A percentile compares a stretch with the other conserved stretches of the same genome.
Evolutionary conservation across 192 early-diverging fungal genomes (phyloP).

Genomic region (Jimgerdemannia flammicorona): DNA sequence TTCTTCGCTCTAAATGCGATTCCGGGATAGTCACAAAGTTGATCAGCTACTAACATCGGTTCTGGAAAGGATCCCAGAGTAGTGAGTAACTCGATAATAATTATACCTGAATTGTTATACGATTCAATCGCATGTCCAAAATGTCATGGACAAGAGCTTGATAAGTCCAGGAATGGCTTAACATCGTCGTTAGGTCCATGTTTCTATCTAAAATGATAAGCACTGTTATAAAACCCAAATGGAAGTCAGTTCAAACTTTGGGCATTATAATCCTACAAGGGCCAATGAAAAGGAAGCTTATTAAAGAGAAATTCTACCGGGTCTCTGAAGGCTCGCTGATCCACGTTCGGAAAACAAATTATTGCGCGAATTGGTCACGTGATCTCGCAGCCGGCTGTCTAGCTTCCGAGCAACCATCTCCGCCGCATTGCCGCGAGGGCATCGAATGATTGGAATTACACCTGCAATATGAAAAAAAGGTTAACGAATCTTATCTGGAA

Average conservation of each 20-base stretch:
- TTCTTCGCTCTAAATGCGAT: constrained; percentile 44
- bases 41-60: background rate
- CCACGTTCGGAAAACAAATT: constrained; percentile 73
- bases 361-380: constrained; percentile 82
- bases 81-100: background rate
- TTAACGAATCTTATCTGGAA: background rate
- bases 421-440: constrained; percentile 87
- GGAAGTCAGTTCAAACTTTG: background rate
- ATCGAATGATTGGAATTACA: constrained; percentile 87
- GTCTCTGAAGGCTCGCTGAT: constrained; percentile 54
- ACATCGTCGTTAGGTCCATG: constrained; percentile 87
- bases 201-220: constrained; percentile 90
- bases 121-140: constrained; percentile 88
- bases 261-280: no score
- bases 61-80: background rate
- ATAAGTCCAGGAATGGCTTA: constrained; percentile 98
- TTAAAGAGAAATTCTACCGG: constrained; percentile 35
- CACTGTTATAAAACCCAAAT: constrained; percentile 31
- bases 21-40: background rate
- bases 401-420: constrained; percentile 91
- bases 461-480: constrained; percentile 34
- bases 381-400: constrained; percentile 87
- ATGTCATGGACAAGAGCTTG: constrained; percentile 95
- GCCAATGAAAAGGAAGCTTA: background rate
- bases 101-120: constrained; percentile 62